phyloP scores from a whole-genome alignment of 495 filamentous ascomycete genomes.

The Echria macrotheca region DNA sequence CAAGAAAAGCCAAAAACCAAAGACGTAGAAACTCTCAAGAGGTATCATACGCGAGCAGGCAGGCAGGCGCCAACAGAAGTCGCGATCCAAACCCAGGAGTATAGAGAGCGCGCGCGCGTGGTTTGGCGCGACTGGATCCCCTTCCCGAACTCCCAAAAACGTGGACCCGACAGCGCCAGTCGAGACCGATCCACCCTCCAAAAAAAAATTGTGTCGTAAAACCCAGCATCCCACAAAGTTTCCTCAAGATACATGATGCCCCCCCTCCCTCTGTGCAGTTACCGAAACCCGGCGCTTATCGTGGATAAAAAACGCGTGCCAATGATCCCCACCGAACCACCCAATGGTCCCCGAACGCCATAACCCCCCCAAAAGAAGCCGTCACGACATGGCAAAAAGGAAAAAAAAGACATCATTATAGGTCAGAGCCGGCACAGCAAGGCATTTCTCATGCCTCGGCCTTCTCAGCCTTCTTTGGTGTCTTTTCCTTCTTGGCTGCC shows the following conservation, averaged over 20 bases:
- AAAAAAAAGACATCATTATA: slow-evolving; percentile 17
- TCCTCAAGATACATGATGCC: background rate
- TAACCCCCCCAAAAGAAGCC: slow-evolving; percentile 16
- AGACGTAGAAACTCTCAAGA: too few relatives aligned
- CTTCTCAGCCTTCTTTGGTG: slow-evolving; percentile 54
- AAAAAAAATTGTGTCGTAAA: background rate
- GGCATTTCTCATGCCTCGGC: slow-evolving; percentile 28
- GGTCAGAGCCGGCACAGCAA: slow-evolving; percentile 2
- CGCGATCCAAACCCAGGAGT: too few relatives aligned
- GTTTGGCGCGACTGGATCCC: too few relatives aligned
- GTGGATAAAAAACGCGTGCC: slow-evolving; percentile 6
- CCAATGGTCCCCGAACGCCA: slow-evolving; percentile 20
- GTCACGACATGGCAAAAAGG: slow-evolving; percentile 14
- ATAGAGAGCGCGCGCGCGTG: too few relatives aligned
- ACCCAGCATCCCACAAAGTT: slow-evolving; percentile 2
- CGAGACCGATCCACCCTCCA: too few relatives aligned
- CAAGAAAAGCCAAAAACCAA: too few relatives aligned
- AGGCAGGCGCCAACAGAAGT: too few relatives aligned
- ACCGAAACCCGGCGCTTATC: slow-evolving; percentile 2
- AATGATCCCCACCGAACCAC: slow-evolving; percentile 2
- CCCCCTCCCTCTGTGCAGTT: background rate
- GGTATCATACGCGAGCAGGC: too few relatives aligned
- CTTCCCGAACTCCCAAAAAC: too few relatives aligned
- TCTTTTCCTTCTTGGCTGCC: slow-evolving; percentile 60
- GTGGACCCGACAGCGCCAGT: too few relatives aligned